phyloP scores from a whole-genome alignment of 2,329 filamentous ascomycete genomes.

The Arachnomyces sp. region DNA sequence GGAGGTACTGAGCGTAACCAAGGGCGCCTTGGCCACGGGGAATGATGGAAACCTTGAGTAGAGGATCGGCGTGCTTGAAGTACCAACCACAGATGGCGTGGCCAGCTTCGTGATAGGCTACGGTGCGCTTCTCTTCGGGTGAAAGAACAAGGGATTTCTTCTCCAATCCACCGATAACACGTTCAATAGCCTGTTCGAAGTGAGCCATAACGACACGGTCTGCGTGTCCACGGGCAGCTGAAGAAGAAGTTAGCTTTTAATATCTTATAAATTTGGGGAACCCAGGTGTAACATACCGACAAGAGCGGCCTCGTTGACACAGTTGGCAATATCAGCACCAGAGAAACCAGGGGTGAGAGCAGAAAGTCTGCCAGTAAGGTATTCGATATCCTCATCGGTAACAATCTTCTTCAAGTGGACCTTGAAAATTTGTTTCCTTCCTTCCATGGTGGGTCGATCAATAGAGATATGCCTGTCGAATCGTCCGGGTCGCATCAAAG shows the following conservation, averaged over 20 bases:
- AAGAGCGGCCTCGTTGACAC: constrained; percentile 92
- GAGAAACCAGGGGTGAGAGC: constrained; percentile 94
- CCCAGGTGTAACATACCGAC: constrained; percentile 60
- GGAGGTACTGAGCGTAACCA: constrained; percentile 96
- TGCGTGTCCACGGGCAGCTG: constrained; percentile 76
- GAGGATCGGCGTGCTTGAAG: constrained; percentile 89
- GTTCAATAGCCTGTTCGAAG: constrained; percentile 96
- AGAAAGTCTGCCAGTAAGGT: constrained; percentile 77
- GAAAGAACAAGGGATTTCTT: constrained; percentile 93
- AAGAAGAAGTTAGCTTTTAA: constrained; percentile 31
- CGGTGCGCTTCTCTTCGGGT: constrained; percentile 88
- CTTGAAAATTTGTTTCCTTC: constrained; percentile 88
- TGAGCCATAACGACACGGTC: constrained; percentile 76
- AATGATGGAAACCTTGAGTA: constrained; percentile 98
- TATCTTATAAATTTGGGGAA: constrained; percentile 10
- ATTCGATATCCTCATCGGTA: constrained; percentile 80
- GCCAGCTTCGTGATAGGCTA: constrained; percentile 96
- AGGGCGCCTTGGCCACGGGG: constrained; percentile 88
- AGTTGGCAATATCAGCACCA: constrained; percentile 96
- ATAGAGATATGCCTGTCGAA: constrained; percentile 96
- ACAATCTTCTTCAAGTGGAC: constrained; percentile 94
- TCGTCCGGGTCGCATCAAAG: constrained; percentile 89
- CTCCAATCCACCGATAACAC: constrained; percentile 90
- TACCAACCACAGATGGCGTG: constrained; percentile 99
- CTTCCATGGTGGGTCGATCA: constrained; percentile 92